Base-by-base conservation (phyloP, 495 filamentous ascomycete genomes). In the Penicillium steckii region DNA sequence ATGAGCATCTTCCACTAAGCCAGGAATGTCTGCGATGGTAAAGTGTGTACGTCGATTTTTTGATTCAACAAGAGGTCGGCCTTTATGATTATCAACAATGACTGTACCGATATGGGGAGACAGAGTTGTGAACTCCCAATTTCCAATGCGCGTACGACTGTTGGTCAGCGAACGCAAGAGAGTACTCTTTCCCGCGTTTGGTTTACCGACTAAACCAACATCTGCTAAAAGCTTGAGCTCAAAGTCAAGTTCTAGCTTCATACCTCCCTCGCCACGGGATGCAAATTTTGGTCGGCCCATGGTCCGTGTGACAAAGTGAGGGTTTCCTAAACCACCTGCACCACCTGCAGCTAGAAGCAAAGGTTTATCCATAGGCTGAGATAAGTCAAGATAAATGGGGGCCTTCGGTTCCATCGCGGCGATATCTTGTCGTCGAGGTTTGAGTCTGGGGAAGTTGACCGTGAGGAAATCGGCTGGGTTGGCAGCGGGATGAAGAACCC, bases 111-210 rank as follows among this genome's bases (percentile, higher is more conserved):
- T 92, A 60, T 91, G 96, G 1, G 94, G 94, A 35, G 89, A 85
- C 5, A 98, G 77, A 0, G 94, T 98, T 4, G 94, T 98, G 63
- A 98, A 98, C 17, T 90, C 94, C 94, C 94, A 98, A 62, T 90
- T 82, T 19, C 94, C 94, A 23, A 98, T 86, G 13, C 95, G 83
- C 2, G 95, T 87, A 40, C 89, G 83, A 68, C 89, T 91, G 57
- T 88, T 86, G 56, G 82, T 95, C 56, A 98, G 70, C 1, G 92
- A 86, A 40, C 94, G 86, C 4, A 97, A 80, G 7, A 98, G 79
- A 0, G 95, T 97, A 64, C 88, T 94, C 67, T 98, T 98, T 10
- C 94, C 94, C 2, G 95, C 94, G 66, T 98, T 98, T 0, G 94
- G 95, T 44, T 96, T 80, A 1, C 94, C 94, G 22, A 98, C 94